These are phyloP conservation scores for Biscutella auriculata DNA, from an alignment of 441 rosid species.

Conservation along the genomic window DNA sequence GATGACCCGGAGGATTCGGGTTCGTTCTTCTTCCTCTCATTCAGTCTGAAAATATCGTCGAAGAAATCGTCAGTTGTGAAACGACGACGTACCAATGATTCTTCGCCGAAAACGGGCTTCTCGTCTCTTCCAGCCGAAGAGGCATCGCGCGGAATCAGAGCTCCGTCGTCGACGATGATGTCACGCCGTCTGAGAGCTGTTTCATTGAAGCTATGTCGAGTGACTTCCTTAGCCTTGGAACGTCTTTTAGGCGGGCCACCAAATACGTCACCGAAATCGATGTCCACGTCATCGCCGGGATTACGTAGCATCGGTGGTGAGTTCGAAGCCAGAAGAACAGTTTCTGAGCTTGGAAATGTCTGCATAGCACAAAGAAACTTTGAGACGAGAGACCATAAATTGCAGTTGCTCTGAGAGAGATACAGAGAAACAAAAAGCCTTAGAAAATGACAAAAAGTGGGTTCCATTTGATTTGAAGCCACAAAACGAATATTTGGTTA, in stretches of 20 bases:
- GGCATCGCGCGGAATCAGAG: conserved; percentile 8
- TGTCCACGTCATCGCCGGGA: conserved; percentile 30
- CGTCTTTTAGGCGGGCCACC: conserved; percentile 86
- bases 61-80: conserved; percentile 46
- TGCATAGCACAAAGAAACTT: conserved; percentile 23
- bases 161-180: not conserved
- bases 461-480: conserved; percentile 18
- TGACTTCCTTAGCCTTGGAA: conserved; percentile 29
- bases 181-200: conserved; percentile 12
- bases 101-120: conserved; percentile 85
- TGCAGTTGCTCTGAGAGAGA: not conserved
- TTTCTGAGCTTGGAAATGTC: conserved; percentile 17
- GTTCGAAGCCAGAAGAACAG: conserved; percentile 27
- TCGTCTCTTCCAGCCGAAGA: conserved; percentile 27
- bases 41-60: conserved; percentile 58
- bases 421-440: not conserved
- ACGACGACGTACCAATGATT: conserved; percentile 32
- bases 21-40: conserved; percentile 35
- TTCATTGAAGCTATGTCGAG: conserved; percentile 35
- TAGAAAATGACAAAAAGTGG: conserved; percentile 1
- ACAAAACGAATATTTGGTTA: not conserved
- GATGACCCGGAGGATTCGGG: conserved; percentile 32
- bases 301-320: conserved; percentile 11
- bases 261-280: conserved; percentile 78
- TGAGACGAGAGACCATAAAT: not conserved